phyloP scores from a whole-genome alignment of 139 green algal genomes.

The Edaphochlamys debaryana region DNA sequence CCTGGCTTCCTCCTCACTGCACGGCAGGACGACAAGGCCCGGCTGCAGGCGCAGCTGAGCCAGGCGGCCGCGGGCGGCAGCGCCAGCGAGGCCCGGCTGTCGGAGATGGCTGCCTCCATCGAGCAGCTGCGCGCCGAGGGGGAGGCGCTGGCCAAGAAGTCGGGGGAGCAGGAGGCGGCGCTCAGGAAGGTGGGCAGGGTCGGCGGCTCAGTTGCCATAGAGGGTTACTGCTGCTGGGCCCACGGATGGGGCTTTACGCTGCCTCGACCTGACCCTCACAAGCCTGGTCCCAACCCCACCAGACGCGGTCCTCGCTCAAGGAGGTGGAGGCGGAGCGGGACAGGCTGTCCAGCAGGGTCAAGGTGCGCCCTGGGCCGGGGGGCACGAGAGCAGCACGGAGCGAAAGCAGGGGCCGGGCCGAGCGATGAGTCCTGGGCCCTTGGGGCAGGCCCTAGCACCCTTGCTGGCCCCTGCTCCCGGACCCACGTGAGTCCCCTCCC shows the following conservation, averaged over 20 bases:
- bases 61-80: slow-evolving; percentile 45
- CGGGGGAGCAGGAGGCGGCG: slow-evolving; percentile 7
- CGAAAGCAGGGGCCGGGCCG: too few relatives aligned
- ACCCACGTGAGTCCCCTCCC: too few relatives aligned
- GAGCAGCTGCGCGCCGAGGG: slow-evolving; percentile 49
- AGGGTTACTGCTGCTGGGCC: background rate
- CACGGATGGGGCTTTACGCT: background rate
- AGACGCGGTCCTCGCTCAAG: background rate
- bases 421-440: too few relatives aligned
- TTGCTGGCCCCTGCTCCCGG: too few relatives aligned
- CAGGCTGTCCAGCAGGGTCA: slow-evolving; percentile 23
- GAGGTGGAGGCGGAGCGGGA: slow-evolving; percentile 31
- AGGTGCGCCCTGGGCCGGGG: slow-evolving; percentile 16
- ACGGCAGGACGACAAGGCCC: slow-evolving; percentile 70
- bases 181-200: slow-evolving; percentile 27
- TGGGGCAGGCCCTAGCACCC: too few relatives aligned
- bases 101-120: slow-evolving; percentile 61
- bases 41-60: slow-evolving; percentile 53
- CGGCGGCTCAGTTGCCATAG: background rate
- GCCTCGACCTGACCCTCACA: background rate
- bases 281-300: too few relatives aligned
- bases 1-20: too few relatives aligned
- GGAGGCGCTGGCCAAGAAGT: slow-evolving; percentile 29
- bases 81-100: slow-evolving; percentile 51
- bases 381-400: too few relatives aligned